Evolutionary conservation across 768 basidiomycete genomes (phyloP).

Genomic region (Sutorius australiensis): DNA sequence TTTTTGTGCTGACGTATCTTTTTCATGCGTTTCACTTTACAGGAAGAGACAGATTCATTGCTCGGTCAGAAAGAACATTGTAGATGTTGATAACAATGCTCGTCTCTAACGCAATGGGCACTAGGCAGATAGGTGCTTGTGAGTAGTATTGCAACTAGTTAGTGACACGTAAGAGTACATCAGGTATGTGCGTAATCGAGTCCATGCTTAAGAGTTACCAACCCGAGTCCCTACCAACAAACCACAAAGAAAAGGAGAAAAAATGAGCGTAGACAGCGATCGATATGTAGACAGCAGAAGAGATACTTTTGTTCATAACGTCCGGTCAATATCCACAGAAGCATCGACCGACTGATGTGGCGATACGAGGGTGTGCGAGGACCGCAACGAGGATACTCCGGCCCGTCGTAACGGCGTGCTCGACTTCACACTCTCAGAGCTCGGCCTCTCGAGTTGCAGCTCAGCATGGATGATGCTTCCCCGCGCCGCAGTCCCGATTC

Average conservation of each 20-base stretch:
- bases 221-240: not conserved
- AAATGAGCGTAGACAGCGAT: not conserved
- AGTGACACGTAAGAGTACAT: conserved; percentile 12
- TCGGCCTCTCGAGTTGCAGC: conserved; percentile 9
- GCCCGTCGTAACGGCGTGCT: conserved; percentile 3
- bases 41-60: too few relatives aligned
- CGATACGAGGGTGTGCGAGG: conserved; percentile 1
- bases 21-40: too few relatives aligned
- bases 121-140: not conserved
- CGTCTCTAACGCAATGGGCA: too few relatives aligned
- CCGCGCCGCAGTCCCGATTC: conserved; percentile 42
- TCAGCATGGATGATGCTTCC: conserved; percentile 26
- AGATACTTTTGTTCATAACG: not conserved
- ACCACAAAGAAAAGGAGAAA: not conserved
- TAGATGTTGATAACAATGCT: too few relatives aligned
- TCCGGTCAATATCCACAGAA: conserved; percentile 4
- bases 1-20: too few relatives aligned
- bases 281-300: not conserved
- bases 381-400: conserved; percentile 1
- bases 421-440: conserved; percentile 13
- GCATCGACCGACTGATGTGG: not conserved
- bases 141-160: conserved; percentile 10
- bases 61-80: too few relatives aligned
- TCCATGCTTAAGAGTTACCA: not conserved
- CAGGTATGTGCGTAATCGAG: conserved; percentile 1